Evolutionary conservation across 371 early-diverging fungal species (phyloP).

Genomic region (Parasitella parasitica): DNA sequence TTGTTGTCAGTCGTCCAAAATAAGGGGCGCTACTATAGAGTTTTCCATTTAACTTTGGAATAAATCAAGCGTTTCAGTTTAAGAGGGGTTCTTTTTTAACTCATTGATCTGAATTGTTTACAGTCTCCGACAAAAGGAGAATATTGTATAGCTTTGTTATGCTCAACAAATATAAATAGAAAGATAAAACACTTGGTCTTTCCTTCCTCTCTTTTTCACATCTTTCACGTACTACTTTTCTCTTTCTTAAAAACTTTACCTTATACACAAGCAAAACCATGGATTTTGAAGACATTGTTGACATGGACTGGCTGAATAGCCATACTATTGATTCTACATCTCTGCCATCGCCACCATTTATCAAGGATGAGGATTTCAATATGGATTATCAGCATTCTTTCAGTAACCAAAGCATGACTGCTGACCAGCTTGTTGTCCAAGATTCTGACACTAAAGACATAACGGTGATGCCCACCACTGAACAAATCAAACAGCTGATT

Average conservation of each 20-base stretch:
- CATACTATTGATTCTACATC: constrained; percentile 18
- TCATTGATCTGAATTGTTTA: background rate
- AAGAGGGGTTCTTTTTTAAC: background rate
- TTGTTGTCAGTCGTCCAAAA: background rate
- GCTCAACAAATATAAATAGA: background rate
- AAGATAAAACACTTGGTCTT: background rate
- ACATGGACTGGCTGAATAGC: constrained; percentile 40
- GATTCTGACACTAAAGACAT: background rate
- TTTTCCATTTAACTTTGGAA: background rate
- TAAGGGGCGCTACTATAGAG: background rate
- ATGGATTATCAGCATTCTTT: background rate
- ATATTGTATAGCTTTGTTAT: background rate
- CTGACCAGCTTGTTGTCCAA: background rate
- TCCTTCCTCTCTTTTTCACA: background rate
- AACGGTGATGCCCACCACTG: constrained; percentile 25
- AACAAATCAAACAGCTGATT: constrained; percentile 35
- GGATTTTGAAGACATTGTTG: constrained; percentile 34
- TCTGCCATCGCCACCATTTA: constrained; percentile 9
- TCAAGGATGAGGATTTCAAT: constrained; percentile 4
- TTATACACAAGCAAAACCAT: constrained; percentile 6
- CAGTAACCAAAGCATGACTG: background rate
- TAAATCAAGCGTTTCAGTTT: background rate
- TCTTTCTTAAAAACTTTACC: too few relatives aligned
- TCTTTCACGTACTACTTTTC: background rate
- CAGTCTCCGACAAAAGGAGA: background rate